Conservation (phyloP, 2,329 filamentous ascomycete genomes). For the Colletotrichum chrysophilum region DNA sequence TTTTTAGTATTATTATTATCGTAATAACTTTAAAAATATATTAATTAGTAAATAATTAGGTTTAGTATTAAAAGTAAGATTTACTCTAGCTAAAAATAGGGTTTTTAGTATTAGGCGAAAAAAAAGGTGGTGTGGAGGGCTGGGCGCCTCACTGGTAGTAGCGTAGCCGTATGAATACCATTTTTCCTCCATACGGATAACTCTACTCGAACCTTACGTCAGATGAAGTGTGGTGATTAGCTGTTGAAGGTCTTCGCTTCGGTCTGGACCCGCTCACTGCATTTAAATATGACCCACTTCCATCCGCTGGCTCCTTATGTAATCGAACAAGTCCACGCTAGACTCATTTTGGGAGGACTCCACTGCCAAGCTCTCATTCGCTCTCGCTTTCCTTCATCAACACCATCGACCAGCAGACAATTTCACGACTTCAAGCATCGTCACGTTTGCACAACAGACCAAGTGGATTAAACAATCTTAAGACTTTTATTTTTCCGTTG, state of each 20-base stretch:
- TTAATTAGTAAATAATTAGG: background rate
- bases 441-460: background rate
- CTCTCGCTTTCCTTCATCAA: background rate
- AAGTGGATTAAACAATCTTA: background rate
- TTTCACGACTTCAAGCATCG: background rate
- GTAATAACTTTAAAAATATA: background rate
- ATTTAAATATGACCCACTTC: background rate
- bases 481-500: background rate
- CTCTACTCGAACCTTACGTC: too few relatives aligned
- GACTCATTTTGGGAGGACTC: background rate
- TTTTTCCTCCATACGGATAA: too few relatives aligned
- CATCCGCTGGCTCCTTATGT: background rate
- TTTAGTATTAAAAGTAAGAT: background rate
- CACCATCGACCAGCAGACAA: background rate
- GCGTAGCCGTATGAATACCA: too few relatives aligned
- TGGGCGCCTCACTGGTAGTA: too few relatives aligned
- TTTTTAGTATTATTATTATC: background rate
- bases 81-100: background rate
- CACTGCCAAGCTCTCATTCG: background rate
- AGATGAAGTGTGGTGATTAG: background rate
- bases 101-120: background rate
- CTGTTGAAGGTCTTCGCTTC: background rate
- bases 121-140: too few relatives aligned
- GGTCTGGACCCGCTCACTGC: background rate
- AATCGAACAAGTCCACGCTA: fast-evolving